phyloP scores from a whole-genome alignment of 75 land plant genomes.

The Pinus taeda region DNA sequence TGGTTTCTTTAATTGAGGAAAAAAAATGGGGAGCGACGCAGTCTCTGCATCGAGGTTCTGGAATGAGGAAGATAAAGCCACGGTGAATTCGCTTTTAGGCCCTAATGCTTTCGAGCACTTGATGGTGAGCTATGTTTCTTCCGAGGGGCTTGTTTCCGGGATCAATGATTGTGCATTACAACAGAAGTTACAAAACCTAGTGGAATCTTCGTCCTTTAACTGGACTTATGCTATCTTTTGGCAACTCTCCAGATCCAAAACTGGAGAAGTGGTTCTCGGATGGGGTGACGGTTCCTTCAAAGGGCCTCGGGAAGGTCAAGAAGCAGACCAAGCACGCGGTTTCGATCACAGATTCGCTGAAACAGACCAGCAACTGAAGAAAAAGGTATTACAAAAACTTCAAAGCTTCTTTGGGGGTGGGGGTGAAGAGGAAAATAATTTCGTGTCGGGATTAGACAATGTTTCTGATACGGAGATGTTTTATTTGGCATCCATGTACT shows the following conservation, averaged over 20 bases:
- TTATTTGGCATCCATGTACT: slow-evolving; percentile 54
- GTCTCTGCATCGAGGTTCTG: slow-evolving; percentile 1
- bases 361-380: slow-evolving; percentile 38
- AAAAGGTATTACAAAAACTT: slow-evolving; percentile 38
- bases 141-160: slow-evolving; percentile 12
- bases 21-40: slow-evolving; percentile 9
- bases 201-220: slow-evolving; percentile 34
- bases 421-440: slow-evolving; percentile 20
- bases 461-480: slow-evolving; percentile 66
- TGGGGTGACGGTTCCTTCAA: slow-evolving; percentile 53
- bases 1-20: not conserved
- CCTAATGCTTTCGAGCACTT: slow-evolving; percentile 18
- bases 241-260: slow-evolving; percentile 33
- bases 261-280: slow-evolving; percentile 32
- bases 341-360: not conserved
- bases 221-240: slow-evolving; percentile 56
- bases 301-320: slow-evolving; percentile 30
- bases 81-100: slow-evolving; percentile 37
- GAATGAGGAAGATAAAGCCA: slow-evolving; percentile 19
- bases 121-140: slow-evolving; percentile 13
- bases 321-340: slow-evolving; percentile 2
- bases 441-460: slow-evolving; percentile 18
- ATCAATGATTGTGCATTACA: slow-evolving; percentile 28
- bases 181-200: slow-evolving; percentile 27
- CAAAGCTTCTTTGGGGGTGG: slow-evolving; percentile 26